These are phyloP conservation scores for Pseudocercospora macadamiae DNA, from an alignment of 2,329 filamentous ascomycete species.

Conservation along the genomic window DNA sequence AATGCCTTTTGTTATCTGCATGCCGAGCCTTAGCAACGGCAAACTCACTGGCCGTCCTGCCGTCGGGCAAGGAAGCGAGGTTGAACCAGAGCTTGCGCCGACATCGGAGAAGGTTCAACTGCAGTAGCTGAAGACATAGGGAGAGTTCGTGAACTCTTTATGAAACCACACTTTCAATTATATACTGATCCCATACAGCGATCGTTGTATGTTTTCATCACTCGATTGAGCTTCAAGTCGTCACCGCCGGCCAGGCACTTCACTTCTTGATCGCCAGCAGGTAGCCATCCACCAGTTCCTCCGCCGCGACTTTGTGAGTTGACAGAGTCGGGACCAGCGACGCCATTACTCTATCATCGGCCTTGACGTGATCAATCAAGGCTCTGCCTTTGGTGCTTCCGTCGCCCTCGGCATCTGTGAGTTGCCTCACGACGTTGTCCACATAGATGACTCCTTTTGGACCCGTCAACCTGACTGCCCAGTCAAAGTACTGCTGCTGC, in stretches of 20 bases:
- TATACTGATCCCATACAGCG: too few species aligned
- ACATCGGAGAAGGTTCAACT: neutral
- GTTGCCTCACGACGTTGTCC: conserved; percentile 30
- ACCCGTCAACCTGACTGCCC: conserved; percentile 26
- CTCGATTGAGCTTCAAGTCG: too few species aligned
- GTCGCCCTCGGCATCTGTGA: conserved; percentile 21
- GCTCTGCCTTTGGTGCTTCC: conserved; percentile 11
- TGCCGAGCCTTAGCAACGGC: neutral
- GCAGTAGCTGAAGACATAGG: too few species aligned
- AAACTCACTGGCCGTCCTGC: neutral
- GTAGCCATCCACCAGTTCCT: conserved; percentile 25
- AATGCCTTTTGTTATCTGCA: neutral
- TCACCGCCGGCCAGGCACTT: neutral
- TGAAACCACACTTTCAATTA: too few species aligned
- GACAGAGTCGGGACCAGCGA: conserved; percentile 26
- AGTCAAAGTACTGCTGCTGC: conserved; percentile 29
- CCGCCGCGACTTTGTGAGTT: conserved; percentile 20
- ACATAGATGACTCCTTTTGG: conserved; percentile 25
- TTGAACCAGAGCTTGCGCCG: neutral
- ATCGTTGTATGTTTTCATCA: too few species aligned
- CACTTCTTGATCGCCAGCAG: conserved; percentile 25
- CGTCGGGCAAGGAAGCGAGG: conserved; percentile 3
- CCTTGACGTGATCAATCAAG: conserved; percentile 24
- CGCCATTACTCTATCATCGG: conserved; percentile 22
- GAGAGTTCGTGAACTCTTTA: too few species aligned